Evolutionary conservation across 192 early-diverging fungal species (phyloP), one percentile per base, ranked within the genome.

Genomic region (Coemansia reversa): DNA sequence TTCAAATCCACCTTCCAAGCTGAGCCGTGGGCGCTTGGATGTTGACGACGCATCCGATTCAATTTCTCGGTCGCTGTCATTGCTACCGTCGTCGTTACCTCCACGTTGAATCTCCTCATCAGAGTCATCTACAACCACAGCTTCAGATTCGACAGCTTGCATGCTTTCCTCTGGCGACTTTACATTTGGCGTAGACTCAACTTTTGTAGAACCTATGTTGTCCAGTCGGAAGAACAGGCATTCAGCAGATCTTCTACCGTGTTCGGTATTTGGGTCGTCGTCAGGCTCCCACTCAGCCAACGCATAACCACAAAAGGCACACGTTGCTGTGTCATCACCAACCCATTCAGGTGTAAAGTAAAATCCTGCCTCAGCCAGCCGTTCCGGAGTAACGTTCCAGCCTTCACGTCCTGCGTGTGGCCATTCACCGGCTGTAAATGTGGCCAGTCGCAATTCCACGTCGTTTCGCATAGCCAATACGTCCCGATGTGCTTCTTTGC

Each of bases 221-320:
- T 51, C 59, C 51, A 78, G 54, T 14, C 63, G 70, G 63, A 75
- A 83, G 51, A 75, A 83, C 63, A 83, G 42, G 59, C 81, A 83
- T 35, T 77, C 70, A 0, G 81, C 63, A 0, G 72, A 67, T 14
- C 75, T 65, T 51, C 53, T 59, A 30, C 61, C 59, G 50, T 83
- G 81, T 60, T 83, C 81, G 9, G 65, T 53, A 27, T 63, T 65
- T 1, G 81, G 81, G 53, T 83, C 75, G 29, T 83, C 81, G 18
- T 78, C 75, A 2, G 72, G 68, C 55, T 83, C 81, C 81, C 81
- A 83, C 20, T 71, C 73, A 32, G 60, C 81, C 63, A 83, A 62
- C 51, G 75, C 67, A 54, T 78, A 79, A 3, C 76, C 72, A 54
- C 81, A 83, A 27, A 75, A 77, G 24, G 60, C 60, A 57, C 81